Percentiles rank a stretch among this genome's conserved stretches.
Conservation (phyloP, 2,329 filamentous ascomycete genomes). For the Ophiostoma ulmi region DNA sequence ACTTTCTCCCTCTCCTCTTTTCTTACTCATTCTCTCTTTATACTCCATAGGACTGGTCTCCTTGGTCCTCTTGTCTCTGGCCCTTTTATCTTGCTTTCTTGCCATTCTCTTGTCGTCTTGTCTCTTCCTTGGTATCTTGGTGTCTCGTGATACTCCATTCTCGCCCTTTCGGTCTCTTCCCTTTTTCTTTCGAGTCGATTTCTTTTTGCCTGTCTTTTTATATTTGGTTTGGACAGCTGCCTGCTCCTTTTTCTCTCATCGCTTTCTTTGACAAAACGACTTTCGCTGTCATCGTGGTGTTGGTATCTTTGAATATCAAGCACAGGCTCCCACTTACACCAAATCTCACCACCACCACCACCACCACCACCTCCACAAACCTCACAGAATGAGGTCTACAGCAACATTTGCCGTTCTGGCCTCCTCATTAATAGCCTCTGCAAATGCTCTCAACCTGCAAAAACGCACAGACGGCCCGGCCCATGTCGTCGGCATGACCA, state of each 20-base stretch:
- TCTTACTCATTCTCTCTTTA: not conserved
- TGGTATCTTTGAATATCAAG: not conserved
- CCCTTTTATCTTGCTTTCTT: not conserved
- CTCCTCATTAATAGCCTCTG: constrained; percentile 30
- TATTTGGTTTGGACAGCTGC: not conserved
- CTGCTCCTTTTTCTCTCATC: not conserved
- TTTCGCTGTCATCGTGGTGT: not conserved
- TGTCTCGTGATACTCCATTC: not conserved
- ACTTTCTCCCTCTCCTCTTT: not conserved
- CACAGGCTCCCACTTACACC: not conserved
- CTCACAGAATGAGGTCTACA: constrained; percentile 36
- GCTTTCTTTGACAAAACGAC: not conserved
- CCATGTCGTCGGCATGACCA: constrained; percentile 44
- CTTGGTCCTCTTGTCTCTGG: not conserved
- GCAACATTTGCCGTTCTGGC: constrained; percentile 32
- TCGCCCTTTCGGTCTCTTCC: not conserved
- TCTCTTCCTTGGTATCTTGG: constrained; percentile 6
- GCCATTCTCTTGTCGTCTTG: constrained; percentile 9
- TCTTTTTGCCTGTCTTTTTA: not conserved
- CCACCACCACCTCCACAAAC: not conserved
- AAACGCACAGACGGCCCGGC: constrained; percentile 34
- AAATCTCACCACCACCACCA: not conserved
- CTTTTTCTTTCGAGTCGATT: not conserved
- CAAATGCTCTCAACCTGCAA: constrained; percentile 32
- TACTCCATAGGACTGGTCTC: not conserved